phyloP scores from a whole-genome alignment of 1,284 basidiomycete genomes.

The Cyathus olla region DNA sequence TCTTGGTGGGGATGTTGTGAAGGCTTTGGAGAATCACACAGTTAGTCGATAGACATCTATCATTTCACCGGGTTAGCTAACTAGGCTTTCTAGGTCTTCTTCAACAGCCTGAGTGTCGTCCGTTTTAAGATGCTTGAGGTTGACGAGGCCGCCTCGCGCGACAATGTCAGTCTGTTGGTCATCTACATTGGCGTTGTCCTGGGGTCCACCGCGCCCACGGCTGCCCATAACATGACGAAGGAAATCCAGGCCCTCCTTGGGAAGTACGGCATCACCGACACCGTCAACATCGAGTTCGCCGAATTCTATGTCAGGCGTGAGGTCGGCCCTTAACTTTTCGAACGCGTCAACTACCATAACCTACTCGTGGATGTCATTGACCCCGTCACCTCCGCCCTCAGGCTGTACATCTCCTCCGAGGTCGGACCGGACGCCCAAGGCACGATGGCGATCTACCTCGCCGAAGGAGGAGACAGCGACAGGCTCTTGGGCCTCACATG shows the following conservation, averaged over 20 bases:
- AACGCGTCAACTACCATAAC: slow-evolving; percentile 21
- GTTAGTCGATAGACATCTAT: slow-evolving; percentile 24
- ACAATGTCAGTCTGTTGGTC: no score
- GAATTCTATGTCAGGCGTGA: slow-evolving; percentile 26
- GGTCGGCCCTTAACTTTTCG: slow-evolving; percentile 24
- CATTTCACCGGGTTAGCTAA: slow-evolving; percentile 27
- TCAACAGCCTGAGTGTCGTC: slow-evolving; percentile 29
- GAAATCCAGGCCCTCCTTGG: no score
- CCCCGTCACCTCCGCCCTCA: slow-evolving; percentile 36
- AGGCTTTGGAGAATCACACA: slow-evolving; percentile 18
- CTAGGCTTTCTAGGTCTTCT: slow-evolving; percentile 25
- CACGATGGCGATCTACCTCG: slow-evolving; percentile 37
- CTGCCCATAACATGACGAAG: no score
- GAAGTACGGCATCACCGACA: no score
- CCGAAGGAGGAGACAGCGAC: slow-evolving; percentile 24
- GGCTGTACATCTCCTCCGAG: slow-evolving; percentile 32
- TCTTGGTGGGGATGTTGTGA: no score
- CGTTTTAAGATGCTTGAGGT: slow-evolving; percentile 28
- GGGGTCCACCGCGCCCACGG: no score
- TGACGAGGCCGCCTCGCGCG: slow-evolving; percentile 20
- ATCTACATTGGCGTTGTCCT: no score
- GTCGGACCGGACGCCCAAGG: slow-evolving; percentile 29
- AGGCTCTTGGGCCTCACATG: slow-evolving; percentile 24
- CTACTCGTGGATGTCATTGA: slow-evolving; percentile 26
- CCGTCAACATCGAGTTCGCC: slow-evolving; percentile 30